phyloP scores from a whole-genome alignment of 148 eudicot species.

The Pharnaceum exiguum region DNA sequence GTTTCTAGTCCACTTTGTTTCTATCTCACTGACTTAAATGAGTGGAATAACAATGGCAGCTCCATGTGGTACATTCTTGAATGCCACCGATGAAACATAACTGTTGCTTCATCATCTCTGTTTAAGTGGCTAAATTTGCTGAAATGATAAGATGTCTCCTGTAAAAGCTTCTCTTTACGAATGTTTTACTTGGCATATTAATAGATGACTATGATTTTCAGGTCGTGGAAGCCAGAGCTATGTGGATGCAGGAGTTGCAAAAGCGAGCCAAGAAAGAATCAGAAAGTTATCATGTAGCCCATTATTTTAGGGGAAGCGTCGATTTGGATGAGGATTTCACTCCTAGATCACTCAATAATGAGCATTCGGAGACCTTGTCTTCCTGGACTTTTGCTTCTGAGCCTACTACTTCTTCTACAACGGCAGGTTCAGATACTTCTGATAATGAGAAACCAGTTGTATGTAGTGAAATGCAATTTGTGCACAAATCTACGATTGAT shows the following conservation, averaged over 20 bases:
- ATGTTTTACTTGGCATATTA: neutral
- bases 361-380: conserved; percentile 28
- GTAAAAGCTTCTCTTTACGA: neutral
- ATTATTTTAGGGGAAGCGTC: conserved; percentile 28
- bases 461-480: conserved; percentile 30
- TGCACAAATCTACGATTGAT: conserved; percentile 48
- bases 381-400: conserved; percentile 35
- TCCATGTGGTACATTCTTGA: too few relatives aligned
- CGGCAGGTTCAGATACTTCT: conserved; percentile 24
- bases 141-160: too few relatives aligned
- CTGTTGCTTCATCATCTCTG: too few relatives aligned
- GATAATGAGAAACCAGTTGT: conserved; percentile 44
- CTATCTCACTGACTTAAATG: too few relatives aligned
- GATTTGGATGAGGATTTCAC: conserved; percentile 38
- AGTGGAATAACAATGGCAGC: too few relatives aligned
- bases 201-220: conserved; percentile 19
- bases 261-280: conserved; percentile 52
- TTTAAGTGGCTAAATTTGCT: too few relatives aligned
- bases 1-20: too few relatives aligned
- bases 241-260: conserved; percentile 90
- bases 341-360: conserved; percentile 24
- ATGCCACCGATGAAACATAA: too few relatives aligned
- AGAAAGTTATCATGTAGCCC: conserved; percentile 31
- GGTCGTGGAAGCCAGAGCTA: conserved; percentile 64
- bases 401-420: conserved; percentile 29